Evolutionary conservation across 1,284 basidiomycete species (phyloP), one percentile per base, ranked within the genome.

Genomic region (Moniliophthora roreri): DNA sequence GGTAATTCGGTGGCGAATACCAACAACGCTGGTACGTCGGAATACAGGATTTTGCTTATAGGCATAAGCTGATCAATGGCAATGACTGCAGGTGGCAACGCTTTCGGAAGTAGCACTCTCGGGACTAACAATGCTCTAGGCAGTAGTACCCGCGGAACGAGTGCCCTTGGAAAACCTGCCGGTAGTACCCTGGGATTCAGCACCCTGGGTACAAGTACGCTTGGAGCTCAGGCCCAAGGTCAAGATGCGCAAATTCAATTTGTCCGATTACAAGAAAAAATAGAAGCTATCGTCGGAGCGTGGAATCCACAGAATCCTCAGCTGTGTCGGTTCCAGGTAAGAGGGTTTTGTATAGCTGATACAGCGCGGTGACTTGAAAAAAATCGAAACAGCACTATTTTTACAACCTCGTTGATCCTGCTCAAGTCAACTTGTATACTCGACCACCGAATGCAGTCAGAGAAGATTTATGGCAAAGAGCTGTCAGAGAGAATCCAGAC

Each of bases 361-460:
- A 16, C 26, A 23, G n/a, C 24, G 11, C 11, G 13, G 9, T 26
- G 13, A n/a, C n/a, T n/a, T n/a, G 13, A n/a, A 13, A 18, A 4
- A 7, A 24, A 23, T 40, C 36, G 18, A 42, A 39, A 15, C 56
- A 91, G 87, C 81, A 93, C 66, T 85, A 84, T 61, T 95, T 93
- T 65, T 94, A 94, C 68, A 95, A 95, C 62, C 75, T 92, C 3
- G 92, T 95, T 5, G 88, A 91, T 58, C 87, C 90, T 0, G 75
- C 75, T 2, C 81, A 88, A 60, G 80, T 89, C 2, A 75, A 75
- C 24, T 63, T 85, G 52, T 95, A 92, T 61, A 87, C 83, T 4
- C 81, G 91, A 26, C 93, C 92, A 6, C 66, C 75, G 4, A 90
- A 88, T 59, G 87, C 87, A 2, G 81, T 77, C 5, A 89, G 91